Conservation (phyloP, 2,329 filamentous ascomycete genomes). For the Clonostachys solani region DNA sequence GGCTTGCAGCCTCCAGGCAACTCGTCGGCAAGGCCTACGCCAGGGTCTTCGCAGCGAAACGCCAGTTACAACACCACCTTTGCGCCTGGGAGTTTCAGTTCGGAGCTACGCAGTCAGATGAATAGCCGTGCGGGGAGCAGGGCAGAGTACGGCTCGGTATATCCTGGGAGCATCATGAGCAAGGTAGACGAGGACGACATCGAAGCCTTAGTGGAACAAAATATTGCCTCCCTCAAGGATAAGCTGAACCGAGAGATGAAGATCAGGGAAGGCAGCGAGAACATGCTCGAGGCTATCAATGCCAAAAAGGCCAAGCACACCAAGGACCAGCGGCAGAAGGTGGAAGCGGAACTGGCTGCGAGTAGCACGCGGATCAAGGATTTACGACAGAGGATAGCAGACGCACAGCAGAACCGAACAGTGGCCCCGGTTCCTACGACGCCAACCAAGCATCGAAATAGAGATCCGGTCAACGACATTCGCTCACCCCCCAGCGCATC, state of each 20-base stretch:
- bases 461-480: slow-evolving; percentile 41
- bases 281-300: slow-evolving; percentile 92
- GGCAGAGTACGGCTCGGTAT: slow-evolving; percentile 27
- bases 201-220: slow-evolving; percentile 60
- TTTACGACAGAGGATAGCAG: slow-evolving; percentile 55
- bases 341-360: slow-evolving; percentile 85
- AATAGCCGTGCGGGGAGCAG: slow-evolving; percentile 31
- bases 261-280: slow-evolving; percentile 97
- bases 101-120: slow-evolving; percentile 74
- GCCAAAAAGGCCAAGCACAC: slow-evolving; percentile 94
- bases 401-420: slow-evolving; percentile 47
- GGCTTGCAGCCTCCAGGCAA: slow-evolving; percentile 14
- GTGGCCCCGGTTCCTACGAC: slow-evolving; percentile 37
- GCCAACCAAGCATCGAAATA: slow-evolving; percentile 46
- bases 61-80: slow-evolving; percentile 64
- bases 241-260: slow-evolving; percentile 93
- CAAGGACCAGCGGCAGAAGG: slow-evolving; percentile 74
- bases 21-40: slow-evolving; percentile 50
- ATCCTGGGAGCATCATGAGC: slow-evolving; percentile 39
- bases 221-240: slow-evolving; percentile 72
- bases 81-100: slow-evolving; percentile 81
- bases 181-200: slow-evolving; percentile 60
- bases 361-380: slow-evolving; percentile 72
- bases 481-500: slow-evolving; percentile 56
- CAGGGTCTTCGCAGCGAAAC: slow-evolving; percentile 1